Conservation (phyloP, 2,329 filamentous ascomycete species). For the Fusarium abutilonis region DNA sequence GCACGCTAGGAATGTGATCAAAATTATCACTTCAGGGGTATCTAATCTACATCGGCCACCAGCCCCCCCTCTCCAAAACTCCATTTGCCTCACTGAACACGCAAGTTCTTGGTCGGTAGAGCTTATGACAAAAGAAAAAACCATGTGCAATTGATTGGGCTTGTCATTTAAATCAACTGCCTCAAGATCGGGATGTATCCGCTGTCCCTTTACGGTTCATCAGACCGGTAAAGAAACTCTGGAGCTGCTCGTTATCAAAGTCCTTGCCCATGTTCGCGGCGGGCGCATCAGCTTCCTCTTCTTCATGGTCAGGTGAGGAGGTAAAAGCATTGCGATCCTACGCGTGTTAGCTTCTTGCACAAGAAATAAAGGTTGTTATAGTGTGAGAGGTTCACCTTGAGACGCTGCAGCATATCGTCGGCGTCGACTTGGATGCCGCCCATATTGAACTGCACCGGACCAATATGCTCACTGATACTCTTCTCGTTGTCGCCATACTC, state of each 20-base stretch:
- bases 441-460: constrained; percentile 97
- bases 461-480: constrained; percentile 80
- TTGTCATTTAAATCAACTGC: constrained; percentile 1
- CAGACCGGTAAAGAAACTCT: constrained; percentile 68
- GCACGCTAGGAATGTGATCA: constrained; percentile 22
- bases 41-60: constrained; percentile 53
- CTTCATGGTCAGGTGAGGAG: constrained; percentile 56
- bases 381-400: constrained; percentile 72
- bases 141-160: constrained; percentile 1
- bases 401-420: constrained; percentile 87
- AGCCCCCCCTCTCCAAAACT: constrained; percentile 30
- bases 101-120: constrained; percentile 7
- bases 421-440: constrained; percentile 96
- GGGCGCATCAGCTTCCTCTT: constrained; percentile 51
- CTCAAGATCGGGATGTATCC: constrained; percentile 33
- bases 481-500: constrained; percentile 56
- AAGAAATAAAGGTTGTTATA: background rate
- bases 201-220: constrained; percentile 62
- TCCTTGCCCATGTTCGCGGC: constrained; percentile 56
- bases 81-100: constrained; percentile 18
- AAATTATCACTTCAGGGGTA: constrained; percentile 51
- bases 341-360: constrained; percentile 33
- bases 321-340: constrained; percentile 68
- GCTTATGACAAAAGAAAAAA: constrained; percentile 7
- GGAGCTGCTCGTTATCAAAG: constrained; percentile 64